Conservation (phyloP, 495 filamentous ascomycete species). For the Neurospora sp. region DNA sequence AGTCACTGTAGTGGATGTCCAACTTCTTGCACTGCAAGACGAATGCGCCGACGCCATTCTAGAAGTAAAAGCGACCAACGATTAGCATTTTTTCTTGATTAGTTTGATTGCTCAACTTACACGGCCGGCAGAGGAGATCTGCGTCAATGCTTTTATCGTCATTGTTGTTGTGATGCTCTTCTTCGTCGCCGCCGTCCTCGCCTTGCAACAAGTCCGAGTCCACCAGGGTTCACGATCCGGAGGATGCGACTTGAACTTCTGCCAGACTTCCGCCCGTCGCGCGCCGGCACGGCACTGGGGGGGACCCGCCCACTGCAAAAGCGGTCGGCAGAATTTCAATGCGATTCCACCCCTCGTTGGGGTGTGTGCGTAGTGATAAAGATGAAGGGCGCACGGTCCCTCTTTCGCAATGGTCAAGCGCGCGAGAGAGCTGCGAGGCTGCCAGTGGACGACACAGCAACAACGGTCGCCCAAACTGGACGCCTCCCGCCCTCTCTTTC, state of each 20-base stretch:
- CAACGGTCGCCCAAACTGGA: not conserved
- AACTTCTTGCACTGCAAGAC: conserved; percentile 93
- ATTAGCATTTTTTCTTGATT: not conserved
- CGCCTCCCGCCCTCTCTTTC: not conserved
- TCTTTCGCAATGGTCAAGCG: not conserved
- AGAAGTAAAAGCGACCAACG: conserved; percentile 5
- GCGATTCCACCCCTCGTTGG: not conserved
- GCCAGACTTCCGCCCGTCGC: not conserved
- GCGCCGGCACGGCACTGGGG: not conserved
- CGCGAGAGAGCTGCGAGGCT: not conserved
- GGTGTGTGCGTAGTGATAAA: not conserved
- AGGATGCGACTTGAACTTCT: conserved; percentile 3
- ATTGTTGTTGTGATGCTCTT: conserved; percentile 31
- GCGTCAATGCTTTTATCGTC: conserved; percentile 53
- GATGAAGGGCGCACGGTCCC: not conserved
- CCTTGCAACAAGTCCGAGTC: not conserved
- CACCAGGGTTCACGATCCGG: conserved; percentile 10
- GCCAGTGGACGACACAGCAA: not conserved
- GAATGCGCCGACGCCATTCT: conserved; percentile 97
- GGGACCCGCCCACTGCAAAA: not conserved
- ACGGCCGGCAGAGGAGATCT: conserved; percentile 51
- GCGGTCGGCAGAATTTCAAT: conserved; percentile 6
- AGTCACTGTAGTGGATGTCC: conserved; percentile 95
- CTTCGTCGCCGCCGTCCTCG: conserved; percentile 16
- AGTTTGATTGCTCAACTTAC: conserved; percentile 27